A percentile compares a stretch with the other conserved stretches of the same genome.
Conservation (phyloP, 2,329 filamentous ascomycete genomes). For the Elsinoe perseae region DNA sequence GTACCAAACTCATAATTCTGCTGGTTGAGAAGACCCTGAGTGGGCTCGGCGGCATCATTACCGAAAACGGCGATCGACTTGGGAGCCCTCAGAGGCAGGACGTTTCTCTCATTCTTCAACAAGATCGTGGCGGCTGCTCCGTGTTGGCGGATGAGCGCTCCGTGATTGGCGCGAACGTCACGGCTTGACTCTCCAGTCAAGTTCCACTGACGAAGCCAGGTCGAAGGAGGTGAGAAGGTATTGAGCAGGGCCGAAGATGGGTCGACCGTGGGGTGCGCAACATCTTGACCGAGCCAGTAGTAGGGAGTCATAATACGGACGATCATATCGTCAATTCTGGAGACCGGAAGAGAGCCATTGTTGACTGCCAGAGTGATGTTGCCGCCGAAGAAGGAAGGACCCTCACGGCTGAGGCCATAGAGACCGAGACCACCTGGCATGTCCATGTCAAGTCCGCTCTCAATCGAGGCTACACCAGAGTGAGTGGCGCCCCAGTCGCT, state of each 20-base stretch:
- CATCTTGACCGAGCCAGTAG: slow-evolving; percentile 55
- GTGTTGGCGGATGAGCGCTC: slow-evolving; percentile 62
- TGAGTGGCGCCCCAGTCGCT: slow-evolving; percentile 25
- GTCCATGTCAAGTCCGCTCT: slow-evolving; percentile 45
- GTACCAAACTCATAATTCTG: slow-evolving; percentile 30
- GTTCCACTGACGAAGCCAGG: slow-evolving; percentile 38
- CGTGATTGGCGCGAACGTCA: slow-evolving; percentile 73
- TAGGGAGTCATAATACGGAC: slow-evolving; percentile 67
- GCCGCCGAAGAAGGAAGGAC: slow-evolving; percentile 68
- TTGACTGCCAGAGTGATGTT: slow-evolving; percentile 82
- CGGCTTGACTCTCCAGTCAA: slow-evolving; percentile 21
- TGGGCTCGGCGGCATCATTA: slow-evolving; percentile 70
- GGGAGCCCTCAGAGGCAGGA: slow-evolving; percentile 67
- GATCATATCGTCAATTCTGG: slow-evolving; percentile 83
- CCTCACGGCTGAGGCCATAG: slow-evolving; percentile 35
- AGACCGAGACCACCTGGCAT: slow-evolving; percentile 31
- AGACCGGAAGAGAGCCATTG: slow-evolving; percentile 82
- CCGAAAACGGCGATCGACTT: slow-evolving; percentile 73
- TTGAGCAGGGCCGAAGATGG: background rate
- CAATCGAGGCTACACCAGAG: slow-evolving; percentile 36
- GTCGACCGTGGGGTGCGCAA: slow-evolving; percentile 35
- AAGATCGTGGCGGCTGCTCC: slow-evolving; percentile 77
- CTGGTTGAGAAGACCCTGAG: slow-evolving; percentile 63
- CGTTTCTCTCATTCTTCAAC: slow-evolving; percentile 69
- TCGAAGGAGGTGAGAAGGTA: slow-evolving; percentile 29